phyloP scores from a whole-genome alignment of 495 filamentous ascomycete genomes.

The Hypoxylon fragiforme region DNA sequence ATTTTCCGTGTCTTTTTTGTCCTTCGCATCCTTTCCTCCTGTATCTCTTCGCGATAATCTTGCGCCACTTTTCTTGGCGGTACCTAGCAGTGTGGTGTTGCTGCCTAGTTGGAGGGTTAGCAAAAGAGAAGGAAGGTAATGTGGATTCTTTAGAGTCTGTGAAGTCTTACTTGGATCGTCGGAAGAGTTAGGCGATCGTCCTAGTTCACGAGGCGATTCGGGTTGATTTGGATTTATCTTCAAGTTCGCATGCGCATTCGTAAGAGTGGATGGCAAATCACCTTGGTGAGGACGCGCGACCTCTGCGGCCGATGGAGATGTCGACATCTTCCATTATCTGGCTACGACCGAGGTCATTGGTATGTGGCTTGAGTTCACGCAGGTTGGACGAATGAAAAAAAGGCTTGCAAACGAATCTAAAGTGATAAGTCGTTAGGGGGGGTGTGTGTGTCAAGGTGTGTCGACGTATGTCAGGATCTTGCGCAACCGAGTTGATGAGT shows the following conservation, averaged over 20 bases:
- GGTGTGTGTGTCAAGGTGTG: too few species aligned
- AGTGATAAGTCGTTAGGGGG: too few species aligned
- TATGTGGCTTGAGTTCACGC: not conserved
- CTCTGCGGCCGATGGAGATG: constrained; percentile 28
- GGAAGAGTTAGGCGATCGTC: constrained; percentile 27
- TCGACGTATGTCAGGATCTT: too few species aligned
- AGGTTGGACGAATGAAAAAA: not conserved
- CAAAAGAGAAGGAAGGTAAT: constrained; percentile 13
- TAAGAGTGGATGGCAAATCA: constrained; percentile 3
- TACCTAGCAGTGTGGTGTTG: constrained; percentile 19
- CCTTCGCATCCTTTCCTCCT: constrained; percentile 31
- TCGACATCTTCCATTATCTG: constrained; percentile 39
- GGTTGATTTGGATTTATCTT: constrained; percentile 16
- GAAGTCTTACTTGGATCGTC: constrained; percentile 30
- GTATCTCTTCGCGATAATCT: constrained; percentile 33
- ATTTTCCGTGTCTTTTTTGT: constrained; percentile 26
- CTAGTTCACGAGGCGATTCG: constrained; percentile 23
- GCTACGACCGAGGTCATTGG: constrained; percentile 4
- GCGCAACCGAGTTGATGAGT: too few species aligned
- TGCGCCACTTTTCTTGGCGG: constrained; percentile 25
- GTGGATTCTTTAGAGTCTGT: too few species aligned
- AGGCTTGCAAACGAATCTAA: too few species aligned
- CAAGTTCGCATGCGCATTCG: constrained; percentile 3
- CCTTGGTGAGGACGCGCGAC: constrained; percentile 30
- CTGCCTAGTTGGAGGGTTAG: constrained; percentile 23